phyloP scores from a whole-genome alignment of 768 basidiomycete genomes.

The Lactarius vividus region DNA sequence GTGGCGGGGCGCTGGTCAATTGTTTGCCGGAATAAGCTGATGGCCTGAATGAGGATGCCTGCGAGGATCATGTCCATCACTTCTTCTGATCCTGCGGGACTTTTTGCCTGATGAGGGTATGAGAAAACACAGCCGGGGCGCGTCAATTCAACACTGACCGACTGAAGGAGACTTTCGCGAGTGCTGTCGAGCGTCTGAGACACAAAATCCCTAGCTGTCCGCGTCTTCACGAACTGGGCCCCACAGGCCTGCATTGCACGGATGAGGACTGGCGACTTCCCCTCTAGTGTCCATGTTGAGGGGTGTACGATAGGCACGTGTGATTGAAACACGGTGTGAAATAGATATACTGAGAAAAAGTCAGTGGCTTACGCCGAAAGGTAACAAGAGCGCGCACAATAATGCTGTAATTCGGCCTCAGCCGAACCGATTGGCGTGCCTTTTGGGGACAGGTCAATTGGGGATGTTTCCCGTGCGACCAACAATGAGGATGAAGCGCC shows the following conservation, averaged over 20 bases:
- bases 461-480: conserved; percentile 16
- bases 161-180: conserved; percentile 45
- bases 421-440: conserved; percentile 18
- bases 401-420: conserved; percentile 41
- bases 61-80: conserved; percentile 40
- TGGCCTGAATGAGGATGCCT: conserved; percentile 48
- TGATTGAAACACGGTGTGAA: conserved; percentile 47
- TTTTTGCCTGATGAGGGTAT: conserved; percentile 21
- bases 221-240: conserved; percentile 49
- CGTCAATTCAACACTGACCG: conserved; percentile 42
- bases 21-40: conserved; percentile 48
- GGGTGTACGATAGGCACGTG: conserved; percentile 54
- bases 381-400: conserved; percentile 41
- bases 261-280: conserved; percentile 46
- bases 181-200: conserved; percentile 41
- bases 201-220: conserved; percentile 44
- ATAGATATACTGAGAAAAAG: conserved; percentile 42
- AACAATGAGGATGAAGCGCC: conserved; percentile 11
- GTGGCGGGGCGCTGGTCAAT: conserved; percentile 43
- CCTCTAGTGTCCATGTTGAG: conserved; percentile 46
- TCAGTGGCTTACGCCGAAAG: conserved; percentile 14
- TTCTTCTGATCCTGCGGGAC: conserved; percentile 19
- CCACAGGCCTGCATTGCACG: conserved; percentile 54
- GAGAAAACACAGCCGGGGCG: not conserved
- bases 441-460: conserved; percentile 14